Conservation (phyloP, 768 basidiomycete species). For the Xerocomus potaroensis region DNA sequence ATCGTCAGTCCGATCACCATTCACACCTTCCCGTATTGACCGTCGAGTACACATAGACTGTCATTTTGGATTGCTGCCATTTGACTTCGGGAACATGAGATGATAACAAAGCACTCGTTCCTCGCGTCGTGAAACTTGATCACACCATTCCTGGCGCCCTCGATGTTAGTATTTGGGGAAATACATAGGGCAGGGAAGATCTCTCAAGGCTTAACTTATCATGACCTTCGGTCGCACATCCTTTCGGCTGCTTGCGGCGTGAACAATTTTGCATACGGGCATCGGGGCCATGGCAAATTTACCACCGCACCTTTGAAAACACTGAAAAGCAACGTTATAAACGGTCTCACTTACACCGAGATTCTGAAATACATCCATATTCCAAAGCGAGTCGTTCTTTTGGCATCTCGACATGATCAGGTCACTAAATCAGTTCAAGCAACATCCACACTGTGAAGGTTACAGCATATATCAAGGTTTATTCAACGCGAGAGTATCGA, state of each 20-base stretch:
- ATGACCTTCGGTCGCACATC: slow-evolving; percentile 36
- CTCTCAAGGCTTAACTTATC: slow-evolving; percentile 19
- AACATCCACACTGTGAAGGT: slow-evolving; percentile 30
- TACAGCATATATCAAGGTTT: slow-evolving; percentile 17
- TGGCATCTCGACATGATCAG: too few species aligned
- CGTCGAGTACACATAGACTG: too few species aligned
- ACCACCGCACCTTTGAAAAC: slow-evolving; percentile 20
- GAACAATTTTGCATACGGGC: slow-evolving; percentile 32
- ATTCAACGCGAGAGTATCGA: slow-evolving; percentile 19
- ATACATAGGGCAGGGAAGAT: slow-evolving; percentile 11
- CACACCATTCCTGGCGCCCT: too few species aligned
- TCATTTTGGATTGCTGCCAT: too few species aligned
- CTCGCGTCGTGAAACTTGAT: too few species aligned
- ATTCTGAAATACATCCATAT: slow-evolving; percentile 17
- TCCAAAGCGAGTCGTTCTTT: slow-evolving; percentile 4
- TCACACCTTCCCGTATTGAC: too few species aligned
- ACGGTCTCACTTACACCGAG: slow-evolving; percentile 23
- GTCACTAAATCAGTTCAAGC: slow-evolving; percentile 1
- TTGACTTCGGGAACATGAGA: too few species aligned
- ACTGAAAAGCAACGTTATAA: slow-evolving; percentile 4
- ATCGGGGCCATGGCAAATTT: slow-evolving; percentile 21
- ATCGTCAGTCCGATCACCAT: too few species aligned
- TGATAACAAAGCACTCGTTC: too few species aligned
- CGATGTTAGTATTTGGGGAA: too few species aligned
- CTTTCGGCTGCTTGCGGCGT: slow-evolving; percentile 41